phyloP scores from a whole-genome alignment of 31 red algal species.

The Porphyra umbilicalis region DNA sequence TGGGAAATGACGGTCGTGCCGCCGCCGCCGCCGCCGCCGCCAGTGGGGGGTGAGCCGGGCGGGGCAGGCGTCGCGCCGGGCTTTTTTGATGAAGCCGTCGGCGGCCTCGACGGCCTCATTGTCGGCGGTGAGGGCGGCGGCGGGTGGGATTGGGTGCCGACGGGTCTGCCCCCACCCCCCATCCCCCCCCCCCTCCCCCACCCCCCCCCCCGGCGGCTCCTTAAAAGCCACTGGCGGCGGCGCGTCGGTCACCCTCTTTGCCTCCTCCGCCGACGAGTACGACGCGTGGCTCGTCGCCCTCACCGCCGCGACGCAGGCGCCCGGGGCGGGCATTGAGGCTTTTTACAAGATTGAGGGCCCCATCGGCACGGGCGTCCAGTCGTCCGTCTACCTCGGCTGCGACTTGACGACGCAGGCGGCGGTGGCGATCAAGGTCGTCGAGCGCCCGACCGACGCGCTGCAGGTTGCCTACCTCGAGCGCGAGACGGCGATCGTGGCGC shows the following conservation, averaged over 20 bases:
- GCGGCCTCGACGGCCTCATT: too few species aligned
- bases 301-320: not conserved
- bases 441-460: not conserved
- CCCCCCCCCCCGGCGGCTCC: slow-evolving; percentile 2
- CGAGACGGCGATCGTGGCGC: not conserved
- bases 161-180: not conserved
- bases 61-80: not conserved
- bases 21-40: too few species aligned
- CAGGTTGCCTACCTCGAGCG: not conserved
- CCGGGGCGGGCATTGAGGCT: not conserved
- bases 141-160: not conserved
- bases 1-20: not conserved
- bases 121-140: too few species aligned
- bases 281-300: not conserved
- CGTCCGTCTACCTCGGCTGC: not conserved
- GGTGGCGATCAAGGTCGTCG: slow-evolving; percentile 3
- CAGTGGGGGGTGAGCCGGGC: not conserved
- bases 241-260: slow-evolving; percentile 26
- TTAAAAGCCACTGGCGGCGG: slow-evolving; percentile 9
- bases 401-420: not conserved
- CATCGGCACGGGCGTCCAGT: not conserved
- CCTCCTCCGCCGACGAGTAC: not conserved
- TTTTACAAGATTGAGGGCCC: not conserved
- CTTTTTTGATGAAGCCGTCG: not conserved
- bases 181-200: slow-evolving; percentile 1